Conservation (phyloP, 257 asterid species). For the Solanum pinnatisectum region DNA sequence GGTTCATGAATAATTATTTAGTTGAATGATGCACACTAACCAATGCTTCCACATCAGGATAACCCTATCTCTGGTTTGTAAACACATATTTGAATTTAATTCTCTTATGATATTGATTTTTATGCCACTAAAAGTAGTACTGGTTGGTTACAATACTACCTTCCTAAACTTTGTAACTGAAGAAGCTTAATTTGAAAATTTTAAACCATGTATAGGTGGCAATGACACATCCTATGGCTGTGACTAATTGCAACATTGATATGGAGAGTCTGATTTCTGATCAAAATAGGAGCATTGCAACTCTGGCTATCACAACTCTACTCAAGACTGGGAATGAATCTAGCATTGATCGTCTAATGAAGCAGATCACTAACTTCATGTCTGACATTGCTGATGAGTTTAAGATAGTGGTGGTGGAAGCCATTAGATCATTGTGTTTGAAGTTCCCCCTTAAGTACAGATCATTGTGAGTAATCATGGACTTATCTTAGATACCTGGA, state of each 20-base stretch:
- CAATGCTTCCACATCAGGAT: not conserved
- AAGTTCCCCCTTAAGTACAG: conserved; percentile 91
- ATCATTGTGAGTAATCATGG: conserved; percentile 61
- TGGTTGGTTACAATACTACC: not conserved
- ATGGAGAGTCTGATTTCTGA: conserved; percentile 97
- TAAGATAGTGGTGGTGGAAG: conserved; percentile 95
- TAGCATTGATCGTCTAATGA: conserved; percentile 89
- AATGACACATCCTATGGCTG: conserved; percentile 92
- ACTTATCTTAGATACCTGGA: conserved; percentile 3
- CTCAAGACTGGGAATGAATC: conserved; percentile 95
- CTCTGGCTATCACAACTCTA: conserved; percentile 88
- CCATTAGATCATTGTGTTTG: conserved; percentile 85
- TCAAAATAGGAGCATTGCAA: conserved; percentile 89
- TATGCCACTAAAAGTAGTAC: not conserved
- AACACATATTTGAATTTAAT: not conserved
- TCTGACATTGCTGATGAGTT: conserved; percentile 97
- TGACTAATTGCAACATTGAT: conserved; percentile 87
- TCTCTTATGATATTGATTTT: not conserved
- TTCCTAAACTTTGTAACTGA: not conserved
- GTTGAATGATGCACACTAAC: not conserved
- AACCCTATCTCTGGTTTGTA: not conserved
- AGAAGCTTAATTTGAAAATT: not conserved
- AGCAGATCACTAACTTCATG: conserved; percentile 90
- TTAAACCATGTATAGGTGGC: conserved; percentile 56
- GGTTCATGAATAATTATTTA: not conserved